Conservation (phyloP, 192 early-diverging fungal species). For the Thamnidium elegans region DNA sequence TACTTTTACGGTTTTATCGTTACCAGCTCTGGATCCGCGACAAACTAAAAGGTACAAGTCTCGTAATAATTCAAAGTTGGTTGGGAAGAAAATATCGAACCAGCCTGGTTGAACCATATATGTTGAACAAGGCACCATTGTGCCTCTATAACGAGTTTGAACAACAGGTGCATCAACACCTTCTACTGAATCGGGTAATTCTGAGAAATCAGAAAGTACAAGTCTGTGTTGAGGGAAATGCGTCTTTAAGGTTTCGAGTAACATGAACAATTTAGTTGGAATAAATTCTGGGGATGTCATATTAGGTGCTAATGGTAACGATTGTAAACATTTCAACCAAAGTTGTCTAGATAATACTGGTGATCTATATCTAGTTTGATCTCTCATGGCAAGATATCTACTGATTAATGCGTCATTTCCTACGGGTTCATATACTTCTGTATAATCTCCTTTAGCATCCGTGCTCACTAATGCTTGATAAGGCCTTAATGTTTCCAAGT, state of each 20-base stretch:
- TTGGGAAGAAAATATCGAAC: constrained; percentile 99
- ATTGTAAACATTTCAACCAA: constrained; percentile 37
- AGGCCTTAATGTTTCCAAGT: constrained; percentile 65
- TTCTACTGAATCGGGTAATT: constrained; percentile 77
- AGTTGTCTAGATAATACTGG: constrained; percentile 53
- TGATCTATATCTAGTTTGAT: constrained; percentile 57
- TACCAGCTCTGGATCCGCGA: constrained; percentile 36
- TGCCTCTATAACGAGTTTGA: constrained; percentile 85
- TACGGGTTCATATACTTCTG: constrained; percentile 80
- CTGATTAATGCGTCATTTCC: constrained; percentile 70
- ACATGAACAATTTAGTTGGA: constrained; percentile 76
- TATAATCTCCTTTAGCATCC: constrained; percentile 79
- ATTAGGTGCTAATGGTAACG: constrained; percentile 83
- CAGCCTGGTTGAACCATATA: constrained; percentile 97
- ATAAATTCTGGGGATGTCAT: constrained; percentile 84
- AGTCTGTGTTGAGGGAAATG: constrained; percentile 87
- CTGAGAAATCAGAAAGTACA: constrained; percentile 86
- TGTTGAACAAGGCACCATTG: constrained; percentile 93
- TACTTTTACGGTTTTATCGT: constrained; percentile 51
- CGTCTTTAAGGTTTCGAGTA: constrained; percentile 71
- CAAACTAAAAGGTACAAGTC: constrained; percentile 75
- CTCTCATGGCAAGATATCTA: constrained; percentile 64
- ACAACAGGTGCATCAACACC: constrained; percentile 90
- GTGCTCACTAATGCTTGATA: constrained; percentile 80
- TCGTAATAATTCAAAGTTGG: constrained; percentile 85